These are phyloP conservation scores for Ustilago nuda DNA, from an alignment of 1,284 basidiomycete species.

Conservation along the genomic window DNA sequence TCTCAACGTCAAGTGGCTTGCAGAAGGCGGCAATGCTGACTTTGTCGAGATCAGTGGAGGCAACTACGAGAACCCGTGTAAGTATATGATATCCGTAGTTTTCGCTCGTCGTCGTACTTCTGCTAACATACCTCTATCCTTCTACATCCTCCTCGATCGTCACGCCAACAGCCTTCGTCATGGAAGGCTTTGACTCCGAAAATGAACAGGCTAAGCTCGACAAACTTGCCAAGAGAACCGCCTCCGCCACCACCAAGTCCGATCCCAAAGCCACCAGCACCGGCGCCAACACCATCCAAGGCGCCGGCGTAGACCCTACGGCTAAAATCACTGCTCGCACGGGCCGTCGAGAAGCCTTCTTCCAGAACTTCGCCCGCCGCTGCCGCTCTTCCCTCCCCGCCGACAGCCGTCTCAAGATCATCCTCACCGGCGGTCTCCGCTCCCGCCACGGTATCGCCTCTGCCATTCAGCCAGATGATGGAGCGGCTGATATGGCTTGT, in stretches of 20 bases:
- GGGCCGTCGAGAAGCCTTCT: conserved; percentile 72
- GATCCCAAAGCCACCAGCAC: conserved; percentile 22
- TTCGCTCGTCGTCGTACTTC: background rate
- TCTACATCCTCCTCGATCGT: background rate
- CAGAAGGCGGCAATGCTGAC: conserved; percentile 77
- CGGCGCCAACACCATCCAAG: conserved; percentile 20
- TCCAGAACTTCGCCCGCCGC: conserved; percentile 70
- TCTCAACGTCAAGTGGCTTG: conserved; percentile 76
- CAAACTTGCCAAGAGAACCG: conserved; percentile 29
- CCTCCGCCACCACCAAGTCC: conserved; percentile 12
- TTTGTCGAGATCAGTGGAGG: conserved; percentile 90
- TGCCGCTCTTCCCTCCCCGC: conserved; percentile 63
- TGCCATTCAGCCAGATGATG: conserved; percentile 68
- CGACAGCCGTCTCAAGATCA: conserved; percentile 72
- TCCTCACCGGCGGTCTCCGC: conserved; percentile 84
- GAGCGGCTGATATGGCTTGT: conserved; percentile 76
- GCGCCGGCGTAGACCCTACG: conserved; percentile 35
- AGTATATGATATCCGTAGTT: conserved; percentile 24
- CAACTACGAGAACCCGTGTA: conserved; percentile 83
- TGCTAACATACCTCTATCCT: background rate
- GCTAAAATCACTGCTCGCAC: conserved; percentile 39
- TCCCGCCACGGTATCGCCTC: conserved; percentile 75
- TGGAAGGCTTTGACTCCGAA: conserved; percentile 67
- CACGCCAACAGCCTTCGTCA: conserved; percentile 46
- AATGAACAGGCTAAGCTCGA: conserved; percentile 48